Evolutionary conservation across 2,329 filamentous ascomycete species (phyloP), one percentile per base, ranked within the genome.

Genomic region (Helminthosporium solani): DNA sequence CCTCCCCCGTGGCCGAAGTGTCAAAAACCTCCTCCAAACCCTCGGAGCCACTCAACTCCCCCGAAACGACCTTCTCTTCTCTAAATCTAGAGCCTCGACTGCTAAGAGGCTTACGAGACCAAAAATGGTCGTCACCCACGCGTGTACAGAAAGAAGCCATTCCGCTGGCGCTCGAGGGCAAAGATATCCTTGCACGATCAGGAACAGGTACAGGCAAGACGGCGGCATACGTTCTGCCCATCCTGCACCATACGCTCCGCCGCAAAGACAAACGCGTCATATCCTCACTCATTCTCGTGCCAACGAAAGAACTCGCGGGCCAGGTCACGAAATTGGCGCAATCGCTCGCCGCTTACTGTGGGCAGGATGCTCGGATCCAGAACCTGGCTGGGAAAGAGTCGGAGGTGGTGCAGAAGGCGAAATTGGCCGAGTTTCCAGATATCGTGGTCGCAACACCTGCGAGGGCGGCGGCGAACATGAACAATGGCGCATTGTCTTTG

Each of bases 131-230:
- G 52, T 84, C 84, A 47, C 94, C 94, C 12, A 97, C 94, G n/a
- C 80, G 86, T 11, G 88, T 97, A 1, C 94, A 99, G 72, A 81
- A 83, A 33, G 86, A 87, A 70, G 88, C 89, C 1, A 95, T 99
- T 52, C 94, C 94, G 1, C 74, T 96, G 30, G 90, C 89, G 18
- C 77, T 97, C 15, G 84, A 90, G 54, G 92, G 94, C 11, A 86
- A 89, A 63, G 90, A 97, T 77, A 84, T 99, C 38, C 77, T 97
- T 31, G 91, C 90, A 44, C 90, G 92, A 64, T 90, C 92, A 30
- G 95, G 92, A 71, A 97, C 94, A 4, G 94, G 94, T 11, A 96
- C 91, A 3, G 94, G 94, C 57, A 99, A 99, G 78, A 99, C 94
- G 9, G 90, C 90, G n/a, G 92, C 94, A 40, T 97, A 97, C 67